Base-by-base conservation (phyloP, 768 basidiomycete genomes). In the Tricholoma sp. region DNA sequence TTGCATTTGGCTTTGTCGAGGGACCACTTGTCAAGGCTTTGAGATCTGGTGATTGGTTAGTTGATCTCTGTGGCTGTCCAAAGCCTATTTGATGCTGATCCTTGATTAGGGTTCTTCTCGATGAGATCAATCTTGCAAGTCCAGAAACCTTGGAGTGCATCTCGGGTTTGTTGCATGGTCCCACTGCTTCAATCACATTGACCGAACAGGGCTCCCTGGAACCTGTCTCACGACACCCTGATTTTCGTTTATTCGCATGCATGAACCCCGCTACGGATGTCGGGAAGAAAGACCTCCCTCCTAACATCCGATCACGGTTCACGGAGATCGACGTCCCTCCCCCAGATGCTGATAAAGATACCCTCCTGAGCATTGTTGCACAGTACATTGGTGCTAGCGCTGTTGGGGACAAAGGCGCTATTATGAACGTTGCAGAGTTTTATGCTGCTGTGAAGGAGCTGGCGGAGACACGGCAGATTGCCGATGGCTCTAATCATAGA, bases 241-340 rank as follows among this genome's bases (percentile, higher is more conserved):
- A 96, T 64, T 99, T 99, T 75, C 89, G 96, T 17, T 78, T 98
- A 4, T 98, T 98, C 65, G 94, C 94, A 4, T 99, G 97, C 69
- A 99, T 99, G 97, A 99, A 99, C 66, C 97, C 97, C 4, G 97
- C 97, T 0, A 99, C 95, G 3, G 97, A 99, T 63, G 90, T 98
- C 12, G 97, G 97, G 33, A 99, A 98, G 76, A 97, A 94, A 65
- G 96, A 98, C 65, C 85, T 99, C 0, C 92, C 94, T 15, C 87
- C 91, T 4, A 88, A 88, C 64, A 90, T 98, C 50, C 86, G 95
- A 34, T 83, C 88, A 9, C 85, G 90, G 31, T 98, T 99, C 74
- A 97, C 94, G 1, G 97, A 98, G 69, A 84, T 98, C 53, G 94
- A 94, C 66, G 95, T 98, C 0, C 85, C 89, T n/a, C 82, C 95